Evolutionary conservation across 2,329 filamentous ascomycete genomes (phyloP).

Genomic region (Byssoonygena ceratinophila): DNA sequence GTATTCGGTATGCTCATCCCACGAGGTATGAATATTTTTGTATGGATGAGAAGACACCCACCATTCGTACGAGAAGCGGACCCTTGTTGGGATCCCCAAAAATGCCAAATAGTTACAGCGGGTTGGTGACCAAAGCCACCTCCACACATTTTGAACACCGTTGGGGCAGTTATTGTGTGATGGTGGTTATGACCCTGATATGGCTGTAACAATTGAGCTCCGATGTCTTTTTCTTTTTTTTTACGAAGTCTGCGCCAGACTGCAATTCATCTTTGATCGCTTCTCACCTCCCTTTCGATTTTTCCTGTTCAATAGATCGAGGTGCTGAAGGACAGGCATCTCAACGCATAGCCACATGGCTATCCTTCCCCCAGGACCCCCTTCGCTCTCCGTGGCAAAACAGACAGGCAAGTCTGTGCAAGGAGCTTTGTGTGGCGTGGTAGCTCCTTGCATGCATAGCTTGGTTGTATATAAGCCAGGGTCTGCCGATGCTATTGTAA

Average conservation of each 20-base stretch:
- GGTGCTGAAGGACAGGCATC: no score
- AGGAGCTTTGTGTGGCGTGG: background rate
- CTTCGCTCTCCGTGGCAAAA: background rate
- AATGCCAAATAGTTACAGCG: background rate
- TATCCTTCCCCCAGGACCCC: background rate
- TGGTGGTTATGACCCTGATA: no score
- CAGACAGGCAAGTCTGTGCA: background rate
- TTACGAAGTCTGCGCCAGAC: no score
- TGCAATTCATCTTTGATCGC: no score
- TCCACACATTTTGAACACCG: background rate
- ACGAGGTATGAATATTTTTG: no score
- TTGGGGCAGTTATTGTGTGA: no score
- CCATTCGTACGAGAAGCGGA: background rate
- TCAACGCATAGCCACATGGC: background rate
- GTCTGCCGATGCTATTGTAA: background rate
- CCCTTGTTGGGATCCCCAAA: background rate
- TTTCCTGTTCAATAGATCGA: no score
- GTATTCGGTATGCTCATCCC: background rate
- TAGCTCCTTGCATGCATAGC: background rate
- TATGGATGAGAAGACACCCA: background rate
- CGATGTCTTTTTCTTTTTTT: no score
- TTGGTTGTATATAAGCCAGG: background rate
- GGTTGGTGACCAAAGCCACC: background rate
- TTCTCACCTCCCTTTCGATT: no score
- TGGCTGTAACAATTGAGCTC: no score